Evolutionary conservation across 305 asterid genomes (phyloP), one percentile per base, ranked within the genome.

Genomic region (Lippia alba): DNA sequence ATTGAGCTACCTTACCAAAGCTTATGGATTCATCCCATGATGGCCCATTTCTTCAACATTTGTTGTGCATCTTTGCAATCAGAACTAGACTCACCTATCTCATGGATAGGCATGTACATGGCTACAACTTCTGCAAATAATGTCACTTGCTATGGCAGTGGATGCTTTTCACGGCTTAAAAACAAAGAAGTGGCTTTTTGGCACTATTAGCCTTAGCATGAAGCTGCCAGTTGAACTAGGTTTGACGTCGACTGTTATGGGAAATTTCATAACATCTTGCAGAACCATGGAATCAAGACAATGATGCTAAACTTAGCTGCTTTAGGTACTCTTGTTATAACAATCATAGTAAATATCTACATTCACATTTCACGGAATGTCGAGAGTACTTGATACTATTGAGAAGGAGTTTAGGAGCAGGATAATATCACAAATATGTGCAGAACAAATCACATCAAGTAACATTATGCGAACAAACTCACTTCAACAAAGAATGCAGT

Each of bases 101-200:
- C 82, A 16, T 82, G 79, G 81, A 73, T 78, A 50, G 85, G 87
- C 4, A 32, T 67, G 45, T 83, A 78, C 61, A 19, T 80, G 4
- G 82, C 82, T 0, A 78, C 79, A 40, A 80, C 87, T 33, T 80
- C 85, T 16, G 15, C 64, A 0, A 0, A 36, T 36, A 36, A 8
- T 36, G 5, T 36, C 72, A 4, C 56, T 83, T 2, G 79, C 71
- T 3, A 74, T 78, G 77, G 71, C 75, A 10, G 77, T 64, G n/a
- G 82, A 80, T 12, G 64, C 67, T 6, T 12, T 73, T 66, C 56
- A 30, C 10, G 84, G 80, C 3, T 61, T 81, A 18, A 59, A 73
- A 32, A 24, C 24, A 69, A 62, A 15, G 76, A 64, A 32, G 3
- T 83, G 84, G 85, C 44, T 80, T 40, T 85, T 58, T 84, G 24